Percentiles rank a stretch among this genome's conserved stretches.
phyloP scores from a whole-genome alignment of 2,329 filamentous ascomycete genomes.

The Phialophora tarda region DNA sequence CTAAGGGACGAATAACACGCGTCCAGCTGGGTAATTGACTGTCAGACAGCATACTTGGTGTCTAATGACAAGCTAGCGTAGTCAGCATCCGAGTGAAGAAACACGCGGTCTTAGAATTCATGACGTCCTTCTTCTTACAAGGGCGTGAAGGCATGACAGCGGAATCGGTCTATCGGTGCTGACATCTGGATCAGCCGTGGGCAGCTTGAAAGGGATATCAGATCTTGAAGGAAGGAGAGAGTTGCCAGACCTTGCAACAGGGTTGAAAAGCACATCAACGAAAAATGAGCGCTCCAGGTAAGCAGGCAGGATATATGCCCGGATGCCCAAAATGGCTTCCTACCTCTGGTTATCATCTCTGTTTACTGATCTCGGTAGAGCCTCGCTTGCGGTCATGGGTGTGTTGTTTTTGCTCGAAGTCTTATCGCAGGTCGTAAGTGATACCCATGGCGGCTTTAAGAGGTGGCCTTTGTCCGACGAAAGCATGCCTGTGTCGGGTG shows the following conservation, averaged over 20 bases:
- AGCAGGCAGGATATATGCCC: background rate
- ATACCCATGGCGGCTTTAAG: background rate
- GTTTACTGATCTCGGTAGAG: conserved; percentile 13
- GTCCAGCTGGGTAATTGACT: too few relatives aligned
- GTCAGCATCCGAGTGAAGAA: background rate
- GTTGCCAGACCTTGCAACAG: background rate
- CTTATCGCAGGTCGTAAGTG: conserved; percentile 25
- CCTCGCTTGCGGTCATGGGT: conserved; percentile 15
- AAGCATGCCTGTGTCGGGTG: background rate
- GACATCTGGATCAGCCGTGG: background rate
- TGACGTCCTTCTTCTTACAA: background rate
- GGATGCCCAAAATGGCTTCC: too few relatives aligned
- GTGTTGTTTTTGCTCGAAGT: conserved; percentile 22
- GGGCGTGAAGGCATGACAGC: background rate
- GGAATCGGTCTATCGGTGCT: background rate
- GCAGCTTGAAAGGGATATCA: background rate
- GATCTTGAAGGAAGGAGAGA: background rate
- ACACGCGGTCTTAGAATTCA: background rate
- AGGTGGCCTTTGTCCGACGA: background rate
- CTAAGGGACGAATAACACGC: background rate
- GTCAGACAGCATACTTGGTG: background rate
- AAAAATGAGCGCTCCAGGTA: conserved; percentile 17
- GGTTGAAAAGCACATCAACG: background rate
- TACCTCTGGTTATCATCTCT: background rate
- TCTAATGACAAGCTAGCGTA: background rate